These are phyloP conservation scores for Mycena galopus DNA, from an alignment of 768 basidiomycete genomes.

Conservation along the genomic window DNA sequence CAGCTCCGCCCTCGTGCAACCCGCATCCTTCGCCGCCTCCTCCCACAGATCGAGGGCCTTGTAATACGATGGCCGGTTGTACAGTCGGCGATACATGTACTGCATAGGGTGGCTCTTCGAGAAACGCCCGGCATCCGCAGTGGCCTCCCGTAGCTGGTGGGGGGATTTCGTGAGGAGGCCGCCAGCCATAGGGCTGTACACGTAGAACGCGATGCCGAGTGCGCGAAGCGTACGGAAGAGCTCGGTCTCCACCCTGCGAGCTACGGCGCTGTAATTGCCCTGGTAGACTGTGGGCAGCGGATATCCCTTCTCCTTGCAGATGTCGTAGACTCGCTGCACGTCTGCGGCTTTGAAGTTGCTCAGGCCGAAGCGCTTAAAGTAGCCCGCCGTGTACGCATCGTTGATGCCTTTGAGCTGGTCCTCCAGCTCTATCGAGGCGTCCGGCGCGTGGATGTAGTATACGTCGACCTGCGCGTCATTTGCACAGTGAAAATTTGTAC, in stretches of 20 bases:
- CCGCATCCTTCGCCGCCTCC: background rate
- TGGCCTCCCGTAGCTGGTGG: background rate
- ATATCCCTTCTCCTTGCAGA: too few relatives aligned
- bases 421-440: background rate
- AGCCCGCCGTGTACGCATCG: background rate
- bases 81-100: background rate
- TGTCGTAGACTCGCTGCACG: too few relatives aligned
- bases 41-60: background rate
- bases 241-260: background rate
- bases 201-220: background rate
- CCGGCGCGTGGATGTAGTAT: background rate
- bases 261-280: background rate
- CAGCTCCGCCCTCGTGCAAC: background rate
- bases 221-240: background rate
- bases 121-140: background rate
- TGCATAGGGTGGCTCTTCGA: background rate
- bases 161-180: background rate
- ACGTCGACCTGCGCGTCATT: background rate
- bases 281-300: too few relatives aligned
- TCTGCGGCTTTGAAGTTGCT: too few relatives aligned
- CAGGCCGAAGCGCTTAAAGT: too few relatives aligned
- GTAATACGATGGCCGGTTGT: background rate
- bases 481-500: background rate
- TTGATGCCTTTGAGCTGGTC: background rate
- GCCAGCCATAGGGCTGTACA: background rate